Conservation (phyloP, 805 yeast genomes). For the Saturnispora dispora region DNA sequence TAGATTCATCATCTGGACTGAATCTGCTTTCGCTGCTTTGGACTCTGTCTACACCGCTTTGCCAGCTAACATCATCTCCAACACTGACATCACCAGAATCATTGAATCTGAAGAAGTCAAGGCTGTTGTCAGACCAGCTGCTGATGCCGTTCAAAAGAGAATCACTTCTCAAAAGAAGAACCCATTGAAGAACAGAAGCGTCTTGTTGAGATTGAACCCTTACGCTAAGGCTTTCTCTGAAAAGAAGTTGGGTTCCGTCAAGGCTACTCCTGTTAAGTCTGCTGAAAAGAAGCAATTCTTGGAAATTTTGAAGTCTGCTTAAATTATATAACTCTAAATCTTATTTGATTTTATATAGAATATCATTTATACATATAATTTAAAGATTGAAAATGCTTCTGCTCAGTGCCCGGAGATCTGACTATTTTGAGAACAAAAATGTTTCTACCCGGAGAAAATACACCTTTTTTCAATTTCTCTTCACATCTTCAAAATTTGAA, state of each 20-base stretch:
- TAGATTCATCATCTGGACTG: constrained; percentile 99
- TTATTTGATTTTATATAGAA: not conserved
- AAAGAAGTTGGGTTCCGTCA: constrained; percentile 79
- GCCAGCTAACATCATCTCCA: constrained; percentile 90
- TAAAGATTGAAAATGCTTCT: not conserved
- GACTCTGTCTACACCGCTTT: constrained; percentile 97
- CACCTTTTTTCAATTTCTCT: not conserved
- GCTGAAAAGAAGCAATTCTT: constrained; percentile 64
- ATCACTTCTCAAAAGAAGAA: constrained; percentile 95
- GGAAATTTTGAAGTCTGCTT: constrained; percentile 56
- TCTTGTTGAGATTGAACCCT: constrained; percentile 97
- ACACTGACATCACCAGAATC: constrained; percentile 93
- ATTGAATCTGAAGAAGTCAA: constrained; percentile 99
- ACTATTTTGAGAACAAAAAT: not conserved
- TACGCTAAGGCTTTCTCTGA: constrained; percentile 96
- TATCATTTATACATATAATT: not conserved
- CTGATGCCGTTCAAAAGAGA: constrained; percentile 89
- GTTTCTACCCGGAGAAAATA: not conserved
- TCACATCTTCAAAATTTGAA: not conserved
- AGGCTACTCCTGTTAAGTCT: constrained; percentile 52
- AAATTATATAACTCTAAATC: constrained; percentile 18
- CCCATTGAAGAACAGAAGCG: constrained; percentile 99
- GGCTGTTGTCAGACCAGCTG: constrained; percentile 94
- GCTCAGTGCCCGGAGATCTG: not conserved
- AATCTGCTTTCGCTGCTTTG: constrained; percentile 92